Conservation (phyloP, 2,329 filamentous ascomycete species). For the Myriosclerotinia curreyana region DNA sequence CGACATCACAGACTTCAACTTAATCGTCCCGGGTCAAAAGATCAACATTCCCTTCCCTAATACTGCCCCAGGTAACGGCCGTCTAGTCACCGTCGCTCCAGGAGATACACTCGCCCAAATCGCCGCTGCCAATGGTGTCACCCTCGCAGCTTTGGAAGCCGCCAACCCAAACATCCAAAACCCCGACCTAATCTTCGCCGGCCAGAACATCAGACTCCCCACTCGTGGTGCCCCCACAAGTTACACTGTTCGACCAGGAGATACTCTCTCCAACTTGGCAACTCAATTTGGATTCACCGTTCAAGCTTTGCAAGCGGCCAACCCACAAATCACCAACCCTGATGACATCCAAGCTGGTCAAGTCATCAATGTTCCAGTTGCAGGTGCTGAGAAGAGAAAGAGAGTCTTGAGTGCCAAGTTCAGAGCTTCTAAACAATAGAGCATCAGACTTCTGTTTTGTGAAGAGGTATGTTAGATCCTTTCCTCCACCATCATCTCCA, state of each 20-base stretch:
- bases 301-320: not conserved
- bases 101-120: not conserved
- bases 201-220: not conserved
- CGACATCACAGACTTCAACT: not conserved
- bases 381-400: not conserved
- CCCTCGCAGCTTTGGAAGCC: not conserved
- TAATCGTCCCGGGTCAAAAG: not conserved
- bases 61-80: not conserved
- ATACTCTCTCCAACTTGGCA: not conserved
- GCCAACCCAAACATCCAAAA: not conserved
- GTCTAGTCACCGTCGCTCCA: not conserved
- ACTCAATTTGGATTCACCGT: not conserved
- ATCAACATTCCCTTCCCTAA: not conserved
- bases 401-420: not conserved
- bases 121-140: not conserved
- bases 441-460: not conserved
- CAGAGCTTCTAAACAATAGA: not conserved
- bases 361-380: not conserved
- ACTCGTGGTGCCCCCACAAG: not conserved
- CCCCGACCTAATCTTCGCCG: not conserved
- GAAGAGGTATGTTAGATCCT: not conserved
- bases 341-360: not conserved
- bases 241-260: not conserved
- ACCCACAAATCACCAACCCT: not conserved
- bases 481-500: rapidly evolving